Percentiles rank a stretch among this genome's conserved stretches.
phyloP scores from a whole-genome alignment of 164 flowering plant genomes.

The Aristolochia californica region DNA sequence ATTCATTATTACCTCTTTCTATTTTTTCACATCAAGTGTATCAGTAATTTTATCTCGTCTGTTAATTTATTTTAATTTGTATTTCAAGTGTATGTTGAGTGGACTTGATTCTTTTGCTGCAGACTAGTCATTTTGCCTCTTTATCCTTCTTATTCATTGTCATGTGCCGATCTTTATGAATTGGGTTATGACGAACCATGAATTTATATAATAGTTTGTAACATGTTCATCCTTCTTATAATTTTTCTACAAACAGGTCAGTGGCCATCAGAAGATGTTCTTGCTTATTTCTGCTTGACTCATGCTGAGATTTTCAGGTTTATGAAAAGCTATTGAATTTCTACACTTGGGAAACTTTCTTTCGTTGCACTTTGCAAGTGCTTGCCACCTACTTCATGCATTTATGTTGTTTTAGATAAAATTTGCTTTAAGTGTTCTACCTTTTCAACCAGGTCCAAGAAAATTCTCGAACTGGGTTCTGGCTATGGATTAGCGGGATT shows the following conservation, averaged over 20 bases:
- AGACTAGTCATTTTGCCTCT: too few relatives aligned
- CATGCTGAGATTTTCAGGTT: constrained; percentile 72
- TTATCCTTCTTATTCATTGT: too few relatives aligned
- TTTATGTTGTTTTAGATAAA: neutral
- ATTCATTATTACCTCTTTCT: too few relatives aligned
- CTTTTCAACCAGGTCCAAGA: constrained; percentile 39
- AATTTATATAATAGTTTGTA: too few relatives aligned
- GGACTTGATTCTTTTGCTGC: too few relatives aligned
- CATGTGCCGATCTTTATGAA: too few relatives aligned
- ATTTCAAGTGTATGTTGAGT: too few relatives aligned
- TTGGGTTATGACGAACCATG: too few relatives aligned
- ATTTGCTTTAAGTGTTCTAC: neutral
- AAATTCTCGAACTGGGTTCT: constrained; percentile 87
- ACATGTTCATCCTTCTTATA: too few relatives aligned
- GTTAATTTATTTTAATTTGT: too few relatives aligned
- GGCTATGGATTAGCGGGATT: constrained; percentile 97
- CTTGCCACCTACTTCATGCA: neutral
- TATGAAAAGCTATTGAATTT: constrained; percentile 1
- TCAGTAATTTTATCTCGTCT: too few relatives aligned
- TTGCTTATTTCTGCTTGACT: constrained; percentile 70
- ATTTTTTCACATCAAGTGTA: too few relatives aligned
- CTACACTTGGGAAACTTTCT: neutral
- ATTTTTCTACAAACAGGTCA: constrained; percentile 40
- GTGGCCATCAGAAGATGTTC: constrained; percentile 96
- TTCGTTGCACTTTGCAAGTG: neutral